Percentiles rank a stretch among this genome's conserved stretches.
phyloP scores from a whole-genome alignment of 1,284 basidiomycete genomes.

The Sanghuangporus baumii region DNA sequence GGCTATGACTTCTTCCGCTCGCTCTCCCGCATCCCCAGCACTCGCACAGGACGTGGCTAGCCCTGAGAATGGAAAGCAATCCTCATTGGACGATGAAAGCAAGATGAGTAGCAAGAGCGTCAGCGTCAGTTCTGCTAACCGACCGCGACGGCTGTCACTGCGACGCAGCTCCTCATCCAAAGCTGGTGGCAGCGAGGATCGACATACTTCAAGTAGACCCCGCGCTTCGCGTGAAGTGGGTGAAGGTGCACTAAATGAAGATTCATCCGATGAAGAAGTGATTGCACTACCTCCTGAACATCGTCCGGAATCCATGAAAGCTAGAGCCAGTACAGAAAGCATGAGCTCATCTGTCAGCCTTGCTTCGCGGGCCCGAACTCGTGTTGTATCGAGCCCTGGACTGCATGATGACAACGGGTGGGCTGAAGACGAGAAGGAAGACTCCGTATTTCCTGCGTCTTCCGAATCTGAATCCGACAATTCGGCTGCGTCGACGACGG shows the following conservation, averaged over 20 bases:
- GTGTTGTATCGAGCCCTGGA: not conserved
- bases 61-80: not conserved
- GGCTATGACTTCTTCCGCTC: not conserved
- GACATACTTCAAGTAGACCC: conserved; percentile 20
- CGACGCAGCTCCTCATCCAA: not conserved
- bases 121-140: not conserved
- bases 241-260: conserved; percentile 71
- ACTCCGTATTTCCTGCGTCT: conserved; percentile 10
- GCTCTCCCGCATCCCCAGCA: not conserved
- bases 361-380: not conserved
- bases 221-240: conserved; percentile 54
- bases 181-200: not conserved
- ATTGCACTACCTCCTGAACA: not conserved
- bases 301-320: not conserved
- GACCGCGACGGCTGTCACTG: conserved; percentile 3
- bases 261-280: conserved; percentile 40
- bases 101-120: conserved; percentile 10
- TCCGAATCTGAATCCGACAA: conserved; percentile 14
- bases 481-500: conserved; percentile 15
- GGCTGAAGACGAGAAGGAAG: conserved; percentile 18
- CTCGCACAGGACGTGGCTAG: not conserved
- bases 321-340: not conserved
- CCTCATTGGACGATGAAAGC: not conserved
- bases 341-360: not conserved
- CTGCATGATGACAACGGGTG: conserved; percentile 13